Base-by-base conservation (phyloP, 495 filamentous ascomycete species). In the Jackrogersella minutella region DNA sequence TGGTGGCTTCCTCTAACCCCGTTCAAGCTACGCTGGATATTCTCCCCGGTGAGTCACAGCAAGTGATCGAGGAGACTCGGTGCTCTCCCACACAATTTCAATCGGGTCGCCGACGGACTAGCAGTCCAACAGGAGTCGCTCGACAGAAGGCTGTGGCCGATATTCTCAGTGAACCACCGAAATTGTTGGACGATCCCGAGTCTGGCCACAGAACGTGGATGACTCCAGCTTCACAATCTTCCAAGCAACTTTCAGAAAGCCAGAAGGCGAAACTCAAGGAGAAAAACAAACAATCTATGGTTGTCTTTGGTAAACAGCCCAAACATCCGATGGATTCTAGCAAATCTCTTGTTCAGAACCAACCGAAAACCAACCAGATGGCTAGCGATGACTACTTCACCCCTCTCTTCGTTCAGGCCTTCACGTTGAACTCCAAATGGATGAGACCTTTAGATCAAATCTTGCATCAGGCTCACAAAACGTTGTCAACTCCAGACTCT, bases 391-490 rank as follows among this genome's bases (percentile, higher is more conserved):
- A 97, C 67, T 97, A 97, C 73, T 88, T 95, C 53, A 87, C 90
- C 46, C 90, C 91, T 1, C 79, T 96, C 11, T 97, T 96, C 82
- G 73, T 90, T 78, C 75, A 90, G 86, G 78, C 90, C 78, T 69
- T 90, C 81, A 74, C 85, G 77, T 49, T 86, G 76, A 64, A 85
- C 75, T 74, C 85, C 76, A 73, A 84, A 79, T 73, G 81, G 77
- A 82, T 83, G 77, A 85, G 83, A 33, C 82, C 85, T 10, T 77
- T 97, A 9, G 87, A 85, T 64, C 86, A 88, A 8, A 81, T 97
- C 0, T 72, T 96, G 8, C 78, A 84, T 43, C 86, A 89, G 31
- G 90, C 93, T 2, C 86, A 91, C 69, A 97, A 97, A 71, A 93
- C 91, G 0, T 69, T 97, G 24, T 90, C 86, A 16, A 96, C 93